Conservation (phyloP, 371 early-diverging fungal species). For the Rhizopus sp. region DNA sequence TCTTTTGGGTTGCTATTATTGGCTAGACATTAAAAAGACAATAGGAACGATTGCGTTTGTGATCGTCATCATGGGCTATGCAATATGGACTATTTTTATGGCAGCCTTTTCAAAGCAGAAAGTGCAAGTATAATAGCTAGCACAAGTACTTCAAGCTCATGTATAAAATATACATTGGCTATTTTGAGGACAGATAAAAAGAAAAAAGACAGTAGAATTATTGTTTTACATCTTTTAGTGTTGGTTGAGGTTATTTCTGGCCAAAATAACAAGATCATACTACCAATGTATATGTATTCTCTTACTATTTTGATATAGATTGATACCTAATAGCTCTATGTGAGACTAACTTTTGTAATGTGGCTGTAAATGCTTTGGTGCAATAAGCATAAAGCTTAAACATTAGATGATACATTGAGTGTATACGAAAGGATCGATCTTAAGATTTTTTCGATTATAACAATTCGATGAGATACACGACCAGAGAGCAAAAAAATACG, state of each 20-base stretch:
- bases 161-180: constrained; percentile 24
- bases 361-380: no score
- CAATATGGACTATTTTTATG: constrained; percentile 35
- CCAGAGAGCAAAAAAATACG: no score
- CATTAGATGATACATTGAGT: no score
- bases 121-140: constrained; percentile 22
- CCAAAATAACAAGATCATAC: constrained; percentile 80
- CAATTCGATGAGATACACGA: no score
- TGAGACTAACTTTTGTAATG: no score
- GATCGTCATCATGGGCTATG: constrained; percentile 55
- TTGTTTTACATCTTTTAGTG: constrained; percentile 26
- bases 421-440: no score
- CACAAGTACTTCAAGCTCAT: constrained; percentile 25
- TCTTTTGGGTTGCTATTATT: constrained; percentile 60
- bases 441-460: no score
- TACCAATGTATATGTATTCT: constrained; percentile 70
- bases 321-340: neutral
- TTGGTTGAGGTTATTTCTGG: constrained; percentile 62
- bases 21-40: constrained; percentile 82
- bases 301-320: constrained; percentile 33
- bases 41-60: constrained; percentile 87
- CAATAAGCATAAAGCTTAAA: no score
- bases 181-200: constrained; percentile 39
- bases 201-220: neutral
- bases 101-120: constrained; percentile 25